A percentile compares a stretch with the other conserved stretches of the same genome.
Evolutionary conservation across 345 rosid species (phyloP).

Genomic region (Cardiospermum halicacabum): DNA sequence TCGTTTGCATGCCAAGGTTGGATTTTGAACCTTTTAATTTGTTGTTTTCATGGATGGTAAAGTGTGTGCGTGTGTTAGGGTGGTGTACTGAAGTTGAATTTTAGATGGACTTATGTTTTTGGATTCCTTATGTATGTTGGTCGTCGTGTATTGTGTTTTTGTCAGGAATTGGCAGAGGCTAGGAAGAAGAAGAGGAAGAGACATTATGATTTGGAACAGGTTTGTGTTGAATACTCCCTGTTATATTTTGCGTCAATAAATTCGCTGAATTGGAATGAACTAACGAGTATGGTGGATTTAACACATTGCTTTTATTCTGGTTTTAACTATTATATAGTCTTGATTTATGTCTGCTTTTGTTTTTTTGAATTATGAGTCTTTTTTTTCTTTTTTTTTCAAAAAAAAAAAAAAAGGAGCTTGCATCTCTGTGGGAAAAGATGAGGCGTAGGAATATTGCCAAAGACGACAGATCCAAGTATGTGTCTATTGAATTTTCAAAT

Average conservation of each 20-base stretch:
- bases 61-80: neutral
- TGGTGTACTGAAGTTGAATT: neutral
- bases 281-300: neutral
- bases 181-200: slow-evolving; percentile 89
- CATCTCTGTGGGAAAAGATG: slow-evolving; percentile 87
- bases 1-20: slow-evolving; percentile 51
- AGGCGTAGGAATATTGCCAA: slow-evolving; percentile 79
- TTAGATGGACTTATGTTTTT: neutral
- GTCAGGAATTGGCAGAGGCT: slow-evolving; percentile 65
- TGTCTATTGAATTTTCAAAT: slow-evolving; percentile 2
- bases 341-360: too few species aligned
- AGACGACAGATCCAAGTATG: slow-evolving; percentile 80
- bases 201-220: slow-evolving; percentile 78
- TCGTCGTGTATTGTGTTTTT: neutral
- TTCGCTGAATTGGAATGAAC: neutral
- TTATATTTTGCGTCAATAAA: too few species aligned
- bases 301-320: neutral
- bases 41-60: neutral
- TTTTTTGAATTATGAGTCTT: neutral
- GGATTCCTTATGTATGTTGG: neutral
- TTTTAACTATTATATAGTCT: neutral
- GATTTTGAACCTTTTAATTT: neutral
- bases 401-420: slow-evolving; percentile 91
- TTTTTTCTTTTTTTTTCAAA: neutral
- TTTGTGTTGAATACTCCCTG: slow-evolving; percentile 25